Percentiles rank a stretch among this genome's conserved stretches.
Evolutionary conservation across 805 yeast genomes (phyloP).

Genomic region (Wickerhamiella galacta): DNA sequence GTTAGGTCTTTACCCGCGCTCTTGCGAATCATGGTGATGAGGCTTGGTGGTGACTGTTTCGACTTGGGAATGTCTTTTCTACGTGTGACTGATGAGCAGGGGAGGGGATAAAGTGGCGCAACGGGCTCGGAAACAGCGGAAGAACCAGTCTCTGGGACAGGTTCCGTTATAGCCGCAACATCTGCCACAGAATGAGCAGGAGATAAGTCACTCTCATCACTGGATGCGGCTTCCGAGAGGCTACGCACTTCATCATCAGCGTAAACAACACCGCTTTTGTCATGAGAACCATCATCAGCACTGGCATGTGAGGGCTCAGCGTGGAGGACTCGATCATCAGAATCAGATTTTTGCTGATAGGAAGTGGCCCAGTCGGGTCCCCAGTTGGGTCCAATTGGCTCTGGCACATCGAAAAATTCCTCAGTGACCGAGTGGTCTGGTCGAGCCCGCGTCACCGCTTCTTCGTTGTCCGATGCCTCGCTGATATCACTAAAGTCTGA

Average conservation of each 20-base stretch:
- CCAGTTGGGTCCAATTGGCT: too few species aligned
- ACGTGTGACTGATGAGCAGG: conserved; percentile 31
- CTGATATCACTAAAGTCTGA: not conserved
- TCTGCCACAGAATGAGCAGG: conserved; percentile 2
- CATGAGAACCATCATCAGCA: conserved; percentile 1
- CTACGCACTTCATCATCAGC: conserved; percentile 8
- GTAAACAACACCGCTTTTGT: too few species aligned
- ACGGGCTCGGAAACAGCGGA: too few species aligned
- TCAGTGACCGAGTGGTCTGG: too few species aligned
- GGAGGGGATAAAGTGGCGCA: conserved; percentile 45
- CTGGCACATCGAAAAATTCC: too few species aligned
- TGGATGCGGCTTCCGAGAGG: conserved; percentile 12
- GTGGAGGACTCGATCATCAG: too few species aligned
- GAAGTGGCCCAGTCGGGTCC: too few species aligned
- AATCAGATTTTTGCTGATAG: too few species aligned
- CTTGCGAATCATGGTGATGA: conserved; percentile 64
- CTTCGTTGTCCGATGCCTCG: too few species aligned
- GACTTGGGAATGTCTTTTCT: conserved; percentile 40
- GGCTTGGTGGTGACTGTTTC: conserved; percentile 59
- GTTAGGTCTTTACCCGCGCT: conserved; percentile 79
- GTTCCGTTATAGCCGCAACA: conserved; percentile 11
- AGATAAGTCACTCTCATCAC: conserved; percentile 4
- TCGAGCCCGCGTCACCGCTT: too few species aligned
- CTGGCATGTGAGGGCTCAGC: too few species aligned
- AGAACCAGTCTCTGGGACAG: not conserved